Evolutionary conservation across 2,329 filamentous ascomycete species (phyloP), one percentile per base, ranked within the genome.

Genomic region (Aspergillus fischeri): DNA sequence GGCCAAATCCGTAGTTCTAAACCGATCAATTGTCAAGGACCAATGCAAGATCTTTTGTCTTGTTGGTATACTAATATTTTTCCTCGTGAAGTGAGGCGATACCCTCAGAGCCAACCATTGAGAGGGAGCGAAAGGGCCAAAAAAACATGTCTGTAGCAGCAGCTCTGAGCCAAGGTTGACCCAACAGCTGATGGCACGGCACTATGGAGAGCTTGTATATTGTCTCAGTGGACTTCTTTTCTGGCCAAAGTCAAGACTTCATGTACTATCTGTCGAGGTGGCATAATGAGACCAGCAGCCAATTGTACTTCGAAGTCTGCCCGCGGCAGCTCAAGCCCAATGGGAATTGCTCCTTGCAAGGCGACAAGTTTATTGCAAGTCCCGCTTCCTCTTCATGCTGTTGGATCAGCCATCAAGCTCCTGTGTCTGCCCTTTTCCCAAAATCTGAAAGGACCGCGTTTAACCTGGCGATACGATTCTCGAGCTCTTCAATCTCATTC

Each of bases 361-460:
- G 14, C 14, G 32, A 38, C 32, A 38, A 17, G 14, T 38, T 6
- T 38, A 38, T 17, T 17, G 32, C 32, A 17, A 38, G 5, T 17
- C 5, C 2, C 14, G 14, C 17, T 17, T 38, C 14, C 14, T 17
- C 14, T 38, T 38, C 32, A 38, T 7, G 32, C 14, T 17, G 32
- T 38, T 25, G 44, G 3, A 8, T 10, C 5, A n/a, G 24, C 10
- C 5, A 14, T 24, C 20, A 14, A 47, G 32, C 44, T 5, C 44
- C 41, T 10, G 28, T 29, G 29, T 58, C 54, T 4, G 72, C 71
- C 56, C 73, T 73, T 35, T 52, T 63, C 10, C 74, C 76, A 69
- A 80, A 75, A 50, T 74, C 73, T 54, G 65, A 66, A 57, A 79
- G 67, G 32, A 78, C 70, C 21, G 66, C 71, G 45, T 68, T 75